Conservation (phyloP, 345 rosid genomes). For the Passiflora organensis region DNA sequence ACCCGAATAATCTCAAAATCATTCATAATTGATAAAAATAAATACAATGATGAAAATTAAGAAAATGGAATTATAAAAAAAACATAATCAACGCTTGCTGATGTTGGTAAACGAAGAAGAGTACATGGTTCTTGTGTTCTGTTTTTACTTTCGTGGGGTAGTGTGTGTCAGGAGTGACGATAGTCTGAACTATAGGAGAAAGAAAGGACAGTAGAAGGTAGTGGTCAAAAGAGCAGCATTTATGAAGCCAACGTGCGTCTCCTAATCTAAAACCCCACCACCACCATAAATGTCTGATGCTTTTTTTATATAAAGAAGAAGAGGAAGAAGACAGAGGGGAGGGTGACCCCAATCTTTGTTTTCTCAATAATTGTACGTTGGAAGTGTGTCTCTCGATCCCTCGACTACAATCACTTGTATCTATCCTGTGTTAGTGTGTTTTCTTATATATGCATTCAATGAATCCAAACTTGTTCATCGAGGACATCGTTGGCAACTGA, state of each 20-base stretch:
- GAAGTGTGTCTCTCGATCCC: background rate
- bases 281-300: conserved; percentile 11
- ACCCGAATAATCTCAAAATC: background rate
- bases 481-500: no score
- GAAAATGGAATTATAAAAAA: no score
- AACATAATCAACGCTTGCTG: no score
- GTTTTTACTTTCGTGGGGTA: background rate
- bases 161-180: background rate
- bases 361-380: background rate
- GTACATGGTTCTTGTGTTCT: no score
- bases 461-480: no score
- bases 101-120: no score
- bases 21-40: no score
- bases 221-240: conserved; percentile 34
- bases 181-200: background rate
- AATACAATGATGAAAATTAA: no score
- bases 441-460: background rate
- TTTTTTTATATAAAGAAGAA: background rate
- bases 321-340: background rate
- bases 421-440: background rate
- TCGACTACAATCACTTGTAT: background rate
- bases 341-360: background rate
- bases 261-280: conserved; percentile 25
- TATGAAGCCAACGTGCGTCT: conserved; percentile 40
- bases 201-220: conserved; percentile 1